Evolutionary conservation across 805 yeast genomes (phyloP).

Genomic region (Yarrowia osloensis): DNA sequence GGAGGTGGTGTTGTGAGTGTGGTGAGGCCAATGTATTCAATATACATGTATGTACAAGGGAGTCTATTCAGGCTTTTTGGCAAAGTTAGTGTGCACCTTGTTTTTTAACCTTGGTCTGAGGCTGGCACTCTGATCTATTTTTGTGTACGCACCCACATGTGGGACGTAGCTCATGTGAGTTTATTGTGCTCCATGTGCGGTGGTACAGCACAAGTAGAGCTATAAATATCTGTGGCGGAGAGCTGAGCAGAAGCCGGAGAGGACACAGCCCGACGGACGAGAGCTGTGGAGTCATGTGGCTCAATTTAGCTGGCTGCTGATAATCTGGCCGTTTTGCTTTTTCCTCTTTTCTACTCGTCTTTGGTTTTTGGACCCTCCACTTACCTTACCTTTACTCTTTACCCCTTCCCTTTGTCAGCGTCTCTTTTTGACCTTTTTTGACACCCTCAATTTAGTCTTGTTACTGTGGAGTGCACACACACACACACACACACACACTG

Average conservation of each 20-base stretch:
- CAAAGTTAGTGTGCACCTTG: slow-evolving; percentile 29
- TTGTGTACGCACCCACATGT: slow-evolving; percentile 13
- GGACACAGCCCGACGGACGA: too few species aligned
- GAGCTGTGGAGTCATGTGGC: too few species aligned
- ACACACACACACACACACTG: too few species aligned
- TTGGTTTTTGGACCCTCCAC: background rate
- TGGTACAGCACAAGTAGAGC: background rate
- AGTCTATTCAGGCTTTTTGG: slow-evolving; percentile 22
- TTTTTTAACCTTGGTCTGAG: slow-evolving; percentile 24
- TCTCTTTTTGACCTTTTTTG: background rate
- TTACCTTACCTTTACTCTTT: background rate
- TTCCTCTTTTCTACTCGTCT: too few species aligned
- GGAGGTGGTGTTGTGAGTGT: background rate
- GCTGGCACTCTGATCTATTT: slow-evolving; percentile 30
- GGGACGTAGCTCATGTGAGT: background rate
- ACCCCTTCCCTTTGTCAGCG: slow-evolving; percentile 10
- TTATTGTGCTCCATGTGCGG: background rate
- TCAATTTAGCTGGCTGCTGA: too few species aligned
- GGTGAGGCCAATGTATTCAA: slow-evolving; percentile 24
- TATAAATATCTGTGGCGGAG: background rate
- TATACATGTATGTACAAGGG: slow-evolving; percentile 17
- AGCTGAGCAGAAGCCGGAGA: too few species aligned
- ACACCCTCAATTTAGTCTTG: background rate
- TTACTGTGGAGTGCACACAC: background rate
- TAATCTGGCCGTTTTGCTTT: too few species aligned